Percentiles rank a stretch among this genome's conserved stretches.
Evolutionary conservation across 1,284 basidiomycete species (phyloP).

Genomic region (Microbotryum intermedium): DNA sequence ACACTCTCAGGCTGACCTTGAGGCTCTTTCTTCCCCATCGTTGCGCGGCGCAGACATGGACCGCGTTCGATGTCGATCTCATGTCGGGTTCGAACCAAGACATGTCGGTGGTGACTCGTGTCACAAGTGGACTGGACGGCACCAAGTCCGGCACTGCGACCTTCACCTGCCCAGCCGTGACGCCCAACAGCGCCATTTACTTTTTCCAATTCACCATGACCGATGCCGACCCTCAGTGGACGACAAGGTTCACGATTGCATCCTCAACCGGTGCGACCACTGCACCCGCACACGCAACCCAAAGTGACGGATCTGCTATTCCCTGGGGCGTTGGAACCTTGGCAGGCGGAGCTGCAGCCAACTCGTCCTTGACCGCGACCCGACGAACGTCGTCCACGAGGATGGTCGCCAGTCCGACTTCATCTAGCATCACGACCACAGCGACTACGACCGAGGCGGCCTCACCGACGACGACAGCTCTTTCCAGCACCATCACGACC

Average conservation of each 20-base stretch:
- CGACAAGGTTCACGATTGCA: slow-evolving; percentile 70
- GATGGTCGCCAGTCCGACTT: no score
- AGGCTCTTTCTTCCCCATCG: no score
- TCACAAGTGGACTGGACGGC: slow-evolving; percentile 43
- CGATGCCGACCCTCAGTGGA: slow-evolving; percentile 52
- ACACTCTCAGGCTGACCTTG: no score
- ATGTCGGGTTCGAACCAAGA: slow-evolving; percentile 65
- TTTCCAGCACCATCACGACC: no score
- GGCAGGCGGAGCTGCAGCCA: slow-evolving; percentile 36
- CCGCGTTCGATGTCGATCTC: slow-evolving; percentile 47
- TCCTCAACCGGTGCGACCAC: slow-evolving; percentile 43
- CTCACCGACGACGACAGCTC: no score
- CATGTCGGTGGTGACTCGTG: slow-evolving; percentile 46
- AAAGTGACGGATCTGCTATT: slow-evolving; percentile 51
- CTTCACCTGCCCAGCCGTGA: slow-evolving; percentile 66
- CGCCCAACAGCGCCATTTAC: slow-evolving; percentile 61
- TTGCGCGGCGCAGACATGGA: slow-evolving; percentile 4
- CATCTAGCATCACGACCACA: no score
- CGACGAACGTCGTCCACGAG: no score
- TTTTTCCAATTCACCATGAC: slow-evolving; percentile 51
- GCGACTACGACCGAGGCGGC: no score
- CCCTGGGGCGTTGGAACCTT: slow-evolving; percentile 64
- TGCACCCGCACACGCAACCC: slow-evolving; percentile 40
- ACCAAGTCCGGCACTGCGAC: slow-evolving; percentile 44
- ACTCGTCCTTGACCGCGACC: no score